Conservation (phyloP, 1,284 basidiomycete genomes). For the Irpex sp. region DNA sequence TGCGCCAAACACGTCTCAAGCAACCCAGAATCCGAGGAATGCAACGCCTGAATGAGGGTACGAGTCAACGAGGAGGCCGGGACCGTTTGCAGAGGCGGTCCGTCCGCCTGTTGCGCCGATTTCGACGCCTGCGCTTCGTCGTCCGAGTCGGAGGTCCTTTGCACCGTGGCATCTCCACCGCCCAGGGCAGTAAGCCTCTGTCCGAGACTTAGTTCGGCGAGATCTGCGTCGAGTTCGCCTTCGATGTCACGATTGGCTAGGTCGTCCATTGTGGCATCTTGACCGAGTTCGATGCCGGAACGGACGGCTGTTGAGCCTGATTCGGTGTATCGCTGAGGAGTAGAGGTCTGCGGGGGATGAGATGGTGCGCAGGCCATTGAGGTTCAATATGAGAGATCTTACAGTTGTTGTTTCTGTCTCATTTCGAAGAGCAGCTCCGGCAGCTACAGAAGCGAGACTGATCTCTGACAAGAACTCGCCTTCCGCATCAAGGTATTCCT, state of each 20-base stretch:
- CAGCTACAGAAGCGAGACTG: conserved; percentile 40
- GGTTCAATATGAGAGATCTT: conserved; percentile 6
- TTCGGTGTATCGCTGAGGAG: conserved; percentile 63
- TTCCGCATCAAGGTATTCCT: conserved; percentile 52
- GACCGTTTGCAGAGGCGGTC: conserved; percentile 40
- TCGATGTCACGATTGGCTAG: conserved; percentile 46
- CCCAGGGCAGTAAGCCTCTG: conserved; percentile 73
- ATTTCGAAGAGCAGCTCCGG: conserved; percentile 32
- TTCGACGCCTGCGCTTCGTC: conserved; percentile 29
- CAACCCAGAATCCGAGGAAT: conserved; percentile 87
- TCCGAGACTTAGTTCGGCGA: conserved; percentile 86
- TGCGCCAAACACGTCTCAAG: conserved; percentile 88
- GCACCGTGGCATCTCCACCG: conserved; percentile 22
- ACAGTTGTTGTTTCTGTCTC: conserved; percentile 8
- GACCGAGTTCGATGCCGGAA: conserved; percentile 58
- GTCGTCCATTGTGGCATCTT: conserved; percentile 54
- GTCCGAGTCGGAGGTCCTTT: conserved; percentile 35
- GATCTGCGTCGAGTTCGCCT: conserved; percentile 73
- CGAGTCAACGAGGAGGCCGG: conserved; percentile 89
- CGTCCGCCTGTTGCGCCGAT: conserved; percentile 26
- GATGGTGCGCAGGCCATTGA: not conserved
- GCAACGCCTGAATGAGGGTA: conserved; percentile 93
- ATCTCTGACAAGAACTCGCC: conserved; percentile 56
- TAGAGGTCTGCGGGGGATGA: conserved; percentile 26
- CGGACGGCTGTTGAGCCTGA: conserved; percentile 51